Evolutionary conservation across 345 rosid species (phyloP), one percentile per base, ranked within the genome.

Genomic region (Passiflora organensis): DNA sequence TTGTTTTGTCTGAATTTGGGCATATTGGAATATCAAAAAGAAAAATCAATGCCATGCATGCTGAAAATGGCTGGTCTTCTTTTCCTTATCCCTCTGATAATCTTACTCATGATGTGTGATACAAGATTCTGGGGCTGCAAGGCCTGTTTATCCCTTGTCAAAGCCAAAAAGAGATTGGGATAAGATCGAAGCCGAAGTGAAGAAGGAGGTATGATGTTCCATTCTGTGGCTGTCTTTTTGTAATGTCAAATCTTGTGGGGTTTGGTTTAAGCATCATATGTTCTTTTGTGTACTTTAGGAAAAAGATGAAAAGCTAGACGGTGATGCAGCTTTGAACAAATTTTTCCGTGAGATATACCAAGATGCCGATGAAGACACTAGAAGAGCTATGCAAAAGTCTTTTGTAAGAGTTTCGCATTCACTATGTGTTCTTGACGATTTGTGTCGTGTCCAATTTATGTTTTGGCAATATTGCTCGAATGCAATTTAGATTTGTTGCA

Each of bases 291-390:
- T 38, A 6, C 66, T 53, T 58, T 73, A 93, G 99, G 99, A 94
- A 68, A 94, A 89, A 75, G 96, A 94, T 11, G 99, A 94, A 71
- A 86, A 86, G 60, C 70, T 94, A 23, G 96, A 89, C 48, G 99
- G 97, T 55, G 99, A 93, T 64, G 99, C 99, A 2, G 99, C 85
- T 20, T 64, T 93, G 80, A 94, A 94, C 82, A 89, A 80, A 59
- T 80, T 94, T 70, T 89, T 94, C 84, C 83, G 78, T 20, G 95
- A 75, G 6, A 93, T 93, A 50, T 93, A 89, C 56, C 53, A 74
- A 13, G 82, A 67, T 75, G 89, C 91, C 0, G 89, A 89, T 48
- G 99, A 94, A 50, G 99, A 94, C 58, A 81, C 74, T 10, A 83
- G 88, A 71, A 82, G 86, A 64, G 99, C 97, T 1, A 94, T 94